Evolutionary conservation across 495 filamentous ascomycete species (phyloP), one percentile per base, ranked within the genome.

Genomic region (Neohortaea acidophila): DNA sequence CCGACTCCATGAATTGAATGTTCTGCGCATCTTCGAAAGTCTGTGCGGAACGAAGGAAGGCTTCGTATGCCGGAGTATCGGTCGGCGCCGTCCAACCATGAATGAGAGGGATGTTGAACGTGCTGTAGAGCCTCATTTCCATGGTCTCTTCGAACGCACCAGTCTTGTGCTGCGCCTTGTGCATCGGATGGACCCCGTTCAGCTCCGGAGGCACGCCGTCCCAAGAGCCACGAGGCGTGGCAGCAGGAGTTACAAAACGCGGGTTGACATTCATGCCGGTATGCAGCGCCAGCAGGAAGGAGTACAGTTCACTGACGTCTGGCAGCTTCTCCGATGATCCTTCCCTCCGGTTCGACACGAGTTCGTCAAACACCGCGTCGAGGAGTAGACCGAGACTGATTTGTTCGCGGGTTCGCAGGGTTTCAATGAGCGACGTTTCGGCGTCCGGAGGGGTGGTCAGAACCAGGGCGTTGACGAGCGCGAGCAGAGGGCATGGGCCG

Each of bases 211-310:
- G 58, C 25, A 20, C 54, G 49, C 3, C 37, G 22, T 22, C 30
- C n/a, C 44, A 15, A 6, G 41, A 49, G 2, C 46, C 46, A 21
- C 41, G 13, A 1, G 35, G 46, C 10, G 41, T 34, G 12, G 6
- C 31, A 1, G 61, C 50, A 43, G 63, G 60, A 35, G 73, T 49
- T 17, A 84, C 68, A 39, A 92, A 82, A 13, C 80, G 77, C 25
- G 89, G 89, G 51, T 97, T 96, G 31, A 94, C 89, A 51, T 96
- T 96, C 86, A 97, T 92, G 25, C 89, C 89, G 0, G 86, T 94
- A 54, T 94, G 84, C 2, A 97, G 65, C 30, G 81, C 82, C 20
- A 86, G 70, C 7, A 97, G 67, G 53, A 97, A 96, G 13, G 67
- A 61, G 53, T 91, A 87, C 0, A 97, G 66, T 29, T 91, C 85